Evolutionary conservation across 2,329 filamentous ascomycete genomes (phyloP).

Genomic region (Exophiala sideris): DNA sequence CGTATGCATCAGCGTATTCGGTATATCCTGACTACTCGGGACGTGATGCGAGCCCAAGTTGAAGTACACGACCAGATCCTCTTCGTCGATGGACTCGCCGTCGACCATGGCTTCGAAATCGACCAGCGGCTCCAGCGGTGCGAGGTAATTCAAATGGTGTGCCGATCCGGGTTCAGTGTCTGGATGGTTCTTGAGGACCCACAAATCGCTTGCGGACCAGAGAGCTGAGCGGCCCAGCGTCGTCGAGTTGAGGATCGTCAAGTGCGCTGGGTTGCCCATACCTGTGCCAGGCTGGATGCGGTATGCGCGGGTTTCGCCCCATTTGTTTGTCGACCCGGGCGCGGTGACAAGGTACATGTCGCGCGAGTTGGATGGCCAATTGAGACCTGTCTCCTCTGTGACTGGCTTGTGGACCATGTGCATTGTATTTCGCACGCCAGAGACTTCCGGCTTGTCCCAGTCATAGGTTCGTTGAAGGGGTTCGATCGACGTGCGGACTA

Average conservation of each 20-base stretch:
- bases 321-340: conserved; percentile 36
- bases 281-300: conserved; percentile 38
- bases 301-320: conserved; percentile 41
- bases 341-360: conserved; percentile 41
- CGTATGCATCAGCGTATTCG: conserved; percentile 33
- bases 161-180: conserved; percentile 17
- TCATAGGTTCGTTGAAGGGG: conserved; percentile 9
- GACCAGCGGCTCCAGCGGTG: conserved; percentile 12
- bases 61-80: conserved; percentile 47
- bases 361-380: conserved; percentile 38
- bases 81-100: conserved; percentile 11
- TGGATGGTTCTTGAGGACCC: conserved; percentile 18
- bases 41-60: conserved; percentile 54
- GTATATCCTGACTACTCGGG: conserved; percentile 40
- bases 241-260: conserved; percentile 25
- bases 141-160: conserved; percentile 18
- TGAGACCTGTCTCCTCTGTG: conserved; percentile 28
- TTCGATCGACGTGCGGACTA: conserved; percentile 20
- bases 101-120: conserved; percentile 20
- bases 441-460: conserved; percentile 17
- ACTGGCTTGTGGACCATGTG: conserved; percentile 18
- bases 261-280: conserved; percentile 29
- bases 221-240: conserved; percentile 16
- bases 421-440: conserved; percentile 13
- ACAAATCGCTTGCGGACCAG: conserved; percentile 21